Conservation (phyloP, 805 yeast genomes). For the Allodekkera sacchari region DNA sequence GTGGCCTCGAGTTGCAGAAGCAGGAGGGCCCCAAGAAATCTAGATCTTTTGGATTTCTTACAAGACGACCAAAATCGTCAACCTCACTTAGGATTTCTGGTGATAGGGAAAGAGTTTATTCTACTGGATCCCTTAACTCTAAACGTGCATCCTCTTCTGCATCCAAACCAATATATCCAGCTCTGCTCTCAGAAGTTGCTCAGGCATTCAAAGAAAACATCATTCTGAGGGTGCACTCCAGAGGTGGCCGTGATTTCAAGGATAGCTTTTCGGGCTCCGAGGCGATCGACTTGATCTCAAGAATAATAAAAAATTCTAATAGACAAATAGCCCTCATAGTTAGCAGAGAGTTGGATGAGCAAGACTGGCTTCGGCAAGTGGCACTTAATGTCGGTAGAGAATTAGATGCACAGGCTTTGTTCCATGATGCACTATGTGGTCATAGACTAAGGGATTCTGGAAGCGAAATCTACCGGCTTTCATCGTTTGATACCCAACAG, state of each 20-base stretch:
- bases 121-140: slow-evolving; percentile 25
- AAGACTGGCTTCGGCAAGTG: slow-evolving; percentile 83
- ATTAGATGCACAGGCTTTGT: slow-evolving; percentile 35
- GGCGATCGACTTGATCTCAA: slow-evolving; percentile 86
- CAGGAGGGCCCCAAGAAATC: slow-evolving; percentile 37
- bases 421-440: slow-evolving; percentile 13
- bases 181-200: slow-evolving; percentile 80
- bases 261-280: slow-evolving; percentile 91
- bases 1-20: slow-evolving; percentile 39
- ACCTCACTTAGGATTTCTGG: slow-evolving; percentile 23
- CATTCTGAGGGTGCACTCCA: slow-evolving; percentile 67
- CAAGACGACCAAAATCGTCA: slow-evolving; percentile 30
- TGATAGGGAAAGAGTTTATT: slow-evolving; percentile 21
- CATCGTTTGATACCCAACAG: too few species aligned
- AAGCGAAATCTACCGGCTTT: slow-evolving; percentile 81
- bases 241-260: slow-evolving; percentile 85
- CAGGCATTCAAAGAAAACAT: slow-evolving; percentile 62
- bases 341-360: slow-evolving; percentile 92
- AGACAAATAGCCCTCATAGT: slow-evolving; percentile 80
- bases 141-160: slow-evolving; percentile 42
- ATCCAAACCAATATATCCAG: slow-evolving; percentile 69
- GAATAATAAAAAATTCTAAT: slow-evolving; percentile 82
- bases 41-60: slow-evolving; percentile 36
- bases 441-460: slow-evolving; percentile 85
- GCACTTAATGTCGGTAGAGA: slow-evolving; percentile 96